Evolutionary conservation across 805 yeast genomes (phyloP), one percentile per base, ranked within the genome.

Genomic region (Hanseniaspora singularis): DNA sequence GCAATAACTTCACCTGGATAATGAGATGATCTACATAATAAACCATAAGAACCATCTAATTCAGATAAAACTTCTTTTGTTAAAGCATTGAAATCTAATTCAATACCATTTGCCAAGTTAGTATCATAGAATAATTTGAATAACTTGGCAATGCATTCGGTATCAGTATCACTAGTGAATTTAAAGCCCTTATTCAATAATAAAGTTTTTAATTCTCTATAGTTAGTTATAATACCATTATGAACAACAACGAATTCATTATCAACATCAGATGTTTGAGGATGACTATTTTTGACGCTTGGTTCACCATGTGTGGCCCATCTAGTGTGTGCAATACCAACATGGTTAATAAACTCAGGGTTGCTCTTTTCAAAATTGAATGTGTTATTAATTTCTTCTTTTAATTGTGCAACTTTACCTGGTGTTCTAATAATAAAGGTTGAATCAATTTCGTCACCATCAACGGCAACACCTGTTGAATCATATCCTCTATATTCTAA

Each of bases 261-360:
- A 38, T 66, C 65, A 9, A 75, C 73, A 63, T 86, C 98, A 1
- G 96, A 85, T 53, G 89, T 71, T 62, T 89, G 97, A 40, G 99
- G 99, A 64, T 92, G 99, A 63, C 97, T 92, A 71, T 92, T 92
- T 51, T 64, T 57, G 52, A 73, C 76, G 54, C 76, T 77, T 49
- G 96, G 96, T 57, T 79, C 84, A 65, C 99, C 99, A 65, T 92
- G 99, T 32, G 99, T 92, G 43, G 99, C 99, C 99, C 99, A 92
- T 71, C 99, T 83, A 12, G 99, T 92, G 67, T 92, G 99, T 20
- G 98, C 97, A 63, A 92, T 92, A 61, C 95, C 98, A 51, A 79
- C 87, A 62, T 92, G 98, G 63, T 81, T 77, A 56, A 76, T 79
- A 60, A 85, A 87, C 57, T 81, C 75, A 49, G 79, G 72, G 38